These are phyloP conservation scores for Trichothecium roseum DNA, from an alignment of 2,329 filamentous ascomycete genomes.

Conservation along the genomic window DNA sequence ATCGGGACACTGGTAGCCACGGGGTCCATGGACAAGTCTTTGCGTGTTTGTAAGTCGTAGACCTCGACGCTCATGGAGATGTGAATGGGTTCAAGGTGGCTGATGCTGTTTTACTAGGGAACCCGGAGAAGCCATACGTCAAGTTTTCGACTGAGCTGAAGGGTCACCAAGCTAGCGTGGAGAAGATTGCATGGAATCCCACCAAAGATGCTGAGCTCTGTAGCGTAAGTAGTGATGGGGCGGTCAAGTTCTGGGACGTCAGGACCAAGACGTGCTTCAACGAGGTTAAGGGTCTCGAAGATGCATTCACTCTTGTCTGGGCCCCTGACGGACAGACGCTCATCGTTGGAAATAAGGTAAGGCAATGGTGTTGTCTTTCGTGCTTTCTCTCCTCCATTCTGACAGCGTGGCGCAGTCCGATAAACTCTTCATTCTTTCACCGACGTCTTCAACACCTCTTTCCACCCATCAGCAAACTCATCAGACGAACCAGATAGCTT, in stretches of 20 bases:
- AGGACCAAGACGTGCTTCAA: conserved; percentile 60
- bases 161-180: conserved; percentile 54
- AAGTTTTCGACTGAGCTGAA: conserved; percentile 68
- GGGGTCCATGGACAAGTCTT: conserved; percentile 57
- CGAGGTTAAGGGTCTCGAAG: conserved; percentile 55
- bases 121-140: conserved; percentile 64
- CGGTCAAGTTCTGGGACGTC: conserved; percentile 73
- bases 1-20: conserved; percentile 76
- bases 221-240: conserved; percentile 63
- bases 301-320: conserved; percentile 65
- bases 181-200: conserved; percentile 71
- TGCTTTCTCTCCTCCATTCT: background rate
- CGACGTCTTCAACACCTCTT: conserved; percentile 43
- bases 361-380: conserved; percentile 9
- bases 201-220: conserved; percentile 67
- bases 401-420: conserved; percentile 39
- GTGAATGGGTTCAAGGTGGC: background rate
- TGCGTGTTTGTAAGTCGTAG: conserved; percentile 56
- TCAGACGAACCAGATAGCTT: conserved; percentile 63
- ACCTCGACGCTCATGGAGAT: background rate
- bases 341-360: conserved; percentile 63
- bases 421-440: conserved; percentile 51
- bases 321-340: conserved; percentile 59
- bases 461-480: conserved; percentile 49
- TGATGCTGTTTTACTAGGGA: conserved; percentile 36